Base-by-base conservation (phyloP, 2,329 filamentous ascomycete genomes). In the Cryphonectria parasitica region DNA sequence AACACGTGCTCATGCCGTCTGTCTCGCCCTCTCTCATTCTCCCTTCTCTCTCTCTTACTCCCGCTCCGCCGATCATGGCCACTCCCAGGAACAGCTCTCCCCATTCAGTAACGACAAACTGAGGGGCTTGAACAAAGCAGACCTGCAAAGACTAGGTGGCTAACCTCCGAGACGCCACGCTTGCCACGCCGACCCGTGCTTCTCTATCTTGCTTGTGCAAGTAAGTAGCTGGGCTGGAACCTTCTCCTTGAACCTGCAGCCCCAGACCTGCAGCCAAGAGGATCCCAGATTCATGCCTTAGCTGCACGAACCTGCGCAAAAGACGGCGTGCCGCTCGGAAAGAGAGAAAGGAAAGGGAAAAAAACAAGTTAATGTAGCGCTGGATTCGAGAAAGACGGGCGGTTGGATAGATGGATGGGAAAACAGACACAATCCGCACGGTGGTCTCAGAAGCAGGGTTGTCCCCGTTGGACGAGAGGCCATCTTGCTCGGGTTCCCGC, bases 201-300 rank as follows among this genome's bases (percentile, higher is more conserved):
- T n/a, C 25, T 58, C 56, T 17, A 34, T 60, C 25, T 45, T 28
- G 61, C 61, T 25, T 39, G 15, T n/a, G 19, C 41, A n/a, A n/a
- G 45, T 17, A 10, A 43, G 36, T 11, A 43, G 61, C 39, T 17
- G 36, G 36, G 61, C 39, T 17, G 36, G 36, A 45, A 69, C 62
- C 67, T 63, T 36, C 58, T 41, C 63, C 70, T 62, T 62, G 62
- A 69, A 43, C 64, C 56, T 67, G 67, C 70, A 69, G 56, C 63
- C 58, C 63, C 45, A 69, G 34, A 49, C 64, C 45, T 72, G 70
- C 64, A 66, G 64, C 52, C 22, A 65, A 64, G 65, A 66, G 71
- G 64, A 41, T 63, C 71, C 65, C 45, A 49, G 31, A n/a, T 68
- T 64, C 66, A 72, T 72, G 71, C 71, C 58, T 70, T 72, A 54